Conservation (phyloP, 768 basidiomycete genomes). For the Phanerochaete carnosa region DNA sequence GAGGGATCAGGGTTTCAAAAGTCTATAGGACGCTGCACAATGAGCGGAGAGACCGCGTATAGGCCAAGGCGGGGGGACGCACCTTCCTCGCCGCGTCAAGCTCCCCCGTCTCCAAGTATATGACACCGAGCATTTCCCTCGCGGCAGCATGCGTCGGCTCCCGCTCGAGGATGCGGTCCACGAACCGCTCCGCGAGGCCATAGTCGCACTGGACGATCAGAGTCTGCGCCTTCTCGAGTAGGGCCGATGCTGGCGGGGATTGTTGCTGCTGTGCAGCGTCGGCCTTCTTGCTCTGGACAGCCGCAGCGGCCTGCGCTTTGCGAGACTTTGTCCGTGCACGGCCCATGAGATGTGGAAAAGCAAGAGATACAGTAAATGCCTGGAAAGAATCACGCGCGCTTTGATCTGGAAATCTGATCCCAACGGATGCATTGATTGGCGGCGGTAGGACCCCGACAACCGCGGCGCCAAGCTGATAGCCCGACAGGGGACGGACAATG, state of each 20-base stretch:
- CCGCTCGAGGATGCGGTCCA: conserved; percentile 61
- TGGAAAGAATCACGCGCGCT: background rate
- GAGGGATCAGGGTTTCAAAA: conserved; percentile 58
- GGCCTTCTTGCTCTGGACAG: conserved; percentile 12
- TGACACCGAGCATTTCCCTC: conserved; percentile 78
- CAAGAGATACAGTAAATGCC: background rate
- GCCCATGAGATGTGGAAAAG: conserved; percentile 23
- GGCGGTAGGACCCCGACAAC: background rate
- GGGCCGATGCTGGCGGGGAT: conserved; percentile 35
- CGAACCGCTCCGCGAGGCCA: conserved; percentile 72
- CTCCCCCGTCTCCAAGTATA: conserved; percentile 77
- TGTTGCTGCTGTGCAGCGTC: conserved; percentile 27
- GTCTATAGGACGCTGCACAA: conserved; percentile 38
- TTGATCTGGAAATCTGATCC: background rate
- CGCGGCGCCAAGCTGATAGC: background rate
- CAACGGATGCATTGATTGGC: background rate
- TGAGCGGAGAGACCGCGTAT: background rate
- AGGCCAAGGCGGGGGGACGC: conserved; percentile 18
- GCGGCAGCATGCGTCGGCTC: conserved; percentile 64
- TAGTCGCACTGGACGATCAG: conserved; percentile 84
- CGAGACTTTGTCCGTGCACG: conserved; percentile 28
- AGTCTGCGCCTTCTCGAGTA: conserved; percentile 77
- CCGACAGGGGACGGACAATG: background rate
- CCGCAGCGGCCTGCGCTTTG: conserved; percentile 19
- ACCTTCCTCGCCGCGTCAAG: conserved; percentile 69